Evolutionary conservation across 306 rosid genomes (phyloP).

Genomic region (Coriaria nepalensis): DNA sequence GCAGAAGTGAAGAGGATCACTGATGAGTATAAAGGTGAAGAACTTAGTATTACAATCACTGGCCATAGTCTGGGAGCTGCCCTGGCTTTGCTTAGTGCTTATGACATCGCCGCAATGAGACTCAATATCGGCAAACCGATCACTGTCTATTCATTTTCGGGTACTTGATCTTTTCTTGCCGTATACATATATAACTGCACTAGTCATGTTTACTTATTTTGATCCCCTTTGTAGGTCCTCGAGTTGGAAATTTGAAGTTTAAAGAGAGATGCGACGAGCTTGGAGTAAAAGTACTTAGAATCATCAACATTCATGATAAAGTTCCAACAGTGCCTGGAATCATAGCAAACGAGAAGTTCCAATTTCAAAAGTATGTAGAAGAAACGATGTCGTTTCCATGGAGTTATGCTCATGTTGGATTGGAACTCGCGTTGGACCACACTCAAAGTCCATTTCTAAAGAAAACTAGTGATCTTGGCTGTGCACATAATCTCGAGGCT

Average conservation of each 20-base stretch:
- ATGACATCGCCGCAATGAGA: constrained; percentile 46
- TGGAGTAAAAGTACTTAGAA: constrained; percentile 49
- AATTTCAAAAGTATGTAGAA: constrained; percentile 43
- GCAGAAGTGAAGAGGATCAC: constrained; percentile 38
- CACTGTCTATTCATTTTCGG: constrained; percentile 36
- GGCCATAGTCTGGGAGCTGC: constrained; percentile 72
- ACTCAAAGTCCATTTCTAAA: constrained; percentile 37
- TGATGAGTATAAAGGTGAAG: constrained; percentile 32
- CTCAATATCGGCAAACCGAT: constrained; percentile 27
- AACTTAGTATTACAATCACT: constrained; percentile 43
- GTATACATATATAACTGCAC: too few species aligned
- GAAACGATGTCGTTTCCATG: constrained; percentile 47
- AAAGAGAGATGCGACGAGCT: constrained; percentile 58
- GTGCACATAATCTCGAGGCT: constrained; percentile 56
- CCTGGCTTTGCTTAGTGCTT: constrained; percentile 37
- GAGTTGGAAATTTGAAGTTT: constrained; percentile 54
- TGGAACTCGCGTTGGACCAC: constrained; percentile 39
- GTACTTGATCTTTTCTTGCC: too few species aligned
- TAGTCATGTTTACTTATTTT: too few species aligned
- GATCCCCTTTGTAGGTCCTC: constrained; percentile 42
- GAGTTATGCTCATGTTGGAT: constrained; percentile 70
- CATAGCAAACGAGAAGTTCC: constrained; percentile 45
- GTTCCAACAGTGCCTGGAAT: constrained; percentile 60
- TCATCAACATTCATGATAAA: constrained; percentile 41
- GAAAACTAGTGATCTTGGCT: constrained; percentile 24